phyloP scores from a whole-genome alignment of 495 filamentous ascomycete genomes.

The Xylona heveae region DNA sequence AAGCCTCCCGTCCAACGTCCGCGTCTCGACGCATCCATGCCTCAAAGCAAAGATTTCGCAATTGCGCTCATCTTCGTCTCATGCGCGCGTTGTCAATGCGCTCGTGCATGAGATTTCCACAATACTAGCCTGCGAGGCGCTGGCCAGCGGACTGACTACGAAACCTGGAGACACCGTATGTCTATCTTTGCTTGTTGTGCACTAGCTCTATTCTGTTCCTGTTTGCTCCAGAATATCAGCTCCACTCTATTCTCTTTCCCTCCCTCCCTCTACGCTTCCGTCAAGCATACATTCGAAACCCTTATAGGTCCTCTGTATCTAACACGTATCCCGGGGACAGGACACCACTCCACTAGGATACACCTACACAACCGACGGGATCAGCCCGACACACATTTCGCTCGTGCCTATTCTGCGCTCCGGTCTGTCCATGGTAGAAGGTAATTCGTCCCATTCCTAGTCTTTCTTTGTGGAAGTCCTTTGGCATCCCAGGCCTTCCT shows the following conservation, averaged over 20 bases:
- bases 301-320: no score
- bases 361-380: constrained; percentile 37
- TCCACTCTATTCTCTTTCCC: not conserved
- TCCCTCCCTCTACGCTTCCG: no score
- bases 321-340: no score
- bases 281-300: no score
- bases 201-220: no score
- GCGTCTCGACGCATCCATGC: constrained; percentile 72
- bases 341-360: constrained; percentile 55
- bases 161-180: constrained; percentile 12
- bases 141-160: constrained; percentile 33
- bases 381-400: constrained; percentile 42
- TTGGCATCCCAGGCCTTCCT: no score
- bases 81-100: constrained; percentile 53
- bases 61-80: constrained; percentile 50
- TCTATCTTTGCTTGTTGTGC: constrained; percentile 2
- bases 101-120: constrained; percentile 70
- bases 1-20: constrained; percentile 43
- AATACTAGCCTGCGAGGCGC: constrained; percentile 65
- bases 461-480: no score
- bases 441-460: no score
- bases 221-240: no score
- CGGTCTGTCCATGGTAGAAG: constrained; percentile 74
- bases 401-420: constrained; percentile 86
- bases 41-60: constrained; percentile 74